These are phyloP conservation scores for Colletotrichum caudatum DNA, from an alignment of 2,329 filamentous ascomycete species.

Conservation along the genomic window DNA sequence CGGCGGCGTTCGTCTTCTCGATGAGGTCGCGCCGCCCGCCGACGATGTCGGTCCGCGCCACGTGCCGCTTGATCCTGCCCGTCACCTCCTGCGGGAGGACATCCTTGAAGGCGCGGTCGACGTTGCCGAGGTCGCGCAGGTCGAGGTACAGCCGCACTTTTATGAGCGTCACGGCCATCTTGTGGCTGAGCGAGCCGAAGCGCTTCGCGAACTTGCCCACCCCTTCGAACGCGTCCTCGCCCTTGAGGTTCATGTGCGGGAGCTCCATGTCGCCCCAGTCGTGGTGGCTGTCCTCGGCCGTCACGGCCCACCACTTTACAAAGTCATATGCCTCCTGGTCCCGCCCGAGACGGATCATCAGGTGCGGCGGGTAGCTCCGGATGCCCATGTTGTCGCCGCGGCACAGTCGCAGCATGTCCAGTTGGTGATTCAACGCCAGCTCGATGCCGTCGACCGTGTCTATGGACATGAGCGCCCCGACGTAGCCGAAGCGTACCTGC, in stretches of 20 bases:
- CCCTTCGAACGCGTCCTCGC: constrained; percentile 44
- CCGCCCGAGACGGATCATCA: constrained; percentile 59
- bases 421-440: constrained; percentile 53
- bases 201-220: constrained; percentile 15
- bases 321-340: constrained; percentile 66
- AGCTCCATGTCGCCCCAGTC: constrained; percentile 43
- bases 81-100: constrained; percentile 1
- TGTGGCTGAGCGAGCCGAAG: constrained; percentile 30
- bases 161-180: constrained; percentile 43
- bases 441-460: constrained; percentile 52
- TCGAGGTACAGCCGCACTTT: constrained; percentile 49
- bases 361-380: constrained; percentile 54
- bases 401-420: constrained; percentile 59
- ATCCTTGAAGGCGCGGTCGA: constrained; percentile 1
- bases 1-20: neutral
- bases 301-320: constrained; percentile 50
- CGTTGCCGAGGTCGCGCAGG: constrained; percentile 43
- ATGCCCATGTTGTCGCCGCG: constrained; percentile 60
- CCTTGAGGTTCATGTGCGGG: constrained; percentile 43
- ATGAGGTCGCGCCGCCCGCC: constrained; percentile 2
- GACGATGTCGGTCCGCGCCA: constrained; percentile 6
- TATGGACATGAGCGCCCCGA: constrained; percentile 50
- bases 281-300: constrained; percentile 35
- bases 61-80: constrained; percentile 6
- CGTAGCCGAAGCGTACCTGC: constrained; percentile 51